These are phyloP conservation scores for Acanthamoeba castellanii DNA, from an alignment of 208 protist species.

Conservation along the genomic window DNA sequence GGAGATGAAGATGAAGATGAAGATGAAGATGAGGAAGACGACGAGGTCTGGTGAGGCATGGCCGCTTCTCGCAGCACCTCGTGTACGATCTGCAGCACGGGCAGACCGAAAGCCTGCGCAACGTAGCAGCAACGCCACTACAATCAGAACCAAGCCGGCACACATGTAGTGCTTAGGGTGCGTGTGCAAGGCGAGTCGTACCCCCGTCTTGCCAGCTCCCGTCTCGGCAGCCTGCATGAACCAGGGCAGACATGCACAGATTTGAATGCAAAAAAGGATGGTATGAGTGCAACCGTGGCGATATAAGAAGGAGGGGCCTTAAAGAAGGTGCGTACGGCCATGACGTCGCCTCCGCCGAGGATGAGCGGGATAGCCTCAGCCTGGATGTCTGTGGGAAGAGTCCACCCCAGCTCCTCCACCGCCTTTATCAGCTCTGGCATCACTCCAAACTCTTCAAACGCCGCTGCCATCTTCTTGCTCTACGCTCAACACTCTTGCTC, in stretches of 20 bases:
- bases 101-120: slow-evolving; percentile 82
- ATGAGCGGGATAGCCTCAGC: slow-evolving; percentile 77
- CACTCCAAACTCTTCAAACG: slow-evolving; percentile 87
- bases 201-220: slow-evolving; percentile 88
- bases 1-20: not conserved
- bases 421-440: slow-evolving; percentile 86
- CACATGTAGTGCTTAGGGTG: not conserved
- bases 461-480: slow-evolving; percentile 19
- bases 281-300: not conserved
- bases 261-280: not conserved
- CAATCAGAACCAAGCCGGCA: not conserved
- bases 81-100: slow-evolving; percentile 85
- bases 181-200: not conserved
- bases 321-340: not conserved
- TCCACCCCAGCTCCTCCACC: slow-evolving; percentile 85
- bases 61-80: slow-evolving; percentile 80
- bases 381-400: slow-evolving; percentile 86
- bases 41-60: not conserved
- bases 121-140: not conserved
- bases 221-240: slow-evolving; percentile 84
- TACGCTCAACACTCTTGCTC: not conserved
- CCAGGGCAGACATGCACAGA: not conserved
- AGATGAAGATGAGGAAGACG: not conserved
- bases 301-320: not conserved
- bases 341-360: slow-evolving; percentile 31